Conservation (phyloP, 148 eudicot genomes). For the Dysphania ambrosioides region DNA sequence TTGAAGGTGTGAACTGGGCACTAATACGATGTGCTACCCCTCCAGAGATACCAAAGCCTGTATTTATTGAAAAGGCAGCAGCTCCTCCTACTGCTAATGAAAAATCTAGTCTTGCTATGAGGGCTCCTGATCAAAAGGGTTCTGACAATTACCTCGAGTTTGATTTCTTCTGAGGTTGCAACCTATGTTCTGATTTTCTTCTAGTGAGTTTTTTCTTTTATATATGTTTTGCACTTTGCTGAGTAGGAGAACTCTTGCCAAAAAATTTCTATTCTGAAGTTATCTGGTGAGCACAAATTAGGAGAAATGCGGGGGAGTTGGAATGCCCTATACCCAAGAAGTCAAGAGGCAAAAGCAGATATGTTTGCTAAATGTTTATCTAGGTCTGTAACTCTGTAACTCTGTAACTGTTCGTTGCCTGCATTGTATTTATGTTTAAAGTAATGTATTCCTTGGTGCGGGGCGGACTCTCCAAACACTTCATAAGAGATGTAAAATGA, state of each 20-base stretch:
- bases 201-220: background rate
- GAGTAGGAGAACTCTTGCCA: conserved; percentile 2
- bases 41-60: conserved; percentile 55
- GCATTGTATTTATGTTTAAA: background rate
- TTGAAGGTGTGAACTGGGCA: conserved; percentile 69
- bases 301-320: background rate
- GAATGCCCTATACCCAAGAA: background rate
- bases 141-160: conserved; percentile 49
- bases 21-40: conserved; percentile 61
- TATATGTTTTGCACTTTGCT: background rate
- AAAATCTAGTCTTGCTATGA: conserved; percentile 30
- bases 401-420: background rate
- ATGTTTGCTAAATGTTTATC: background rate
- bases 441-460: background rate
- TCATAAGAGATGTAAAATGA: conserved; percentile 11
- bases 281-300: conserved; percentile 3
- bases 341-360: background rate
- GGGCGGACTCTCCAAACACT: background rate
- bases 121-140: conserved; percentile 31
- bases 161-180: conserved; percentile 43
- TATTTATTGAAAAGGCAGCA: conserved; percentile 34
- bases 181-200: background rate
- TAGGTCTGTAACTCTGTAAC: background rate
- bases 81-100: conserved; percentile 25
- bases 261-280: background rate